Conservation (phyloP, 441 rosid species). For the Croton setiger region DNA sequence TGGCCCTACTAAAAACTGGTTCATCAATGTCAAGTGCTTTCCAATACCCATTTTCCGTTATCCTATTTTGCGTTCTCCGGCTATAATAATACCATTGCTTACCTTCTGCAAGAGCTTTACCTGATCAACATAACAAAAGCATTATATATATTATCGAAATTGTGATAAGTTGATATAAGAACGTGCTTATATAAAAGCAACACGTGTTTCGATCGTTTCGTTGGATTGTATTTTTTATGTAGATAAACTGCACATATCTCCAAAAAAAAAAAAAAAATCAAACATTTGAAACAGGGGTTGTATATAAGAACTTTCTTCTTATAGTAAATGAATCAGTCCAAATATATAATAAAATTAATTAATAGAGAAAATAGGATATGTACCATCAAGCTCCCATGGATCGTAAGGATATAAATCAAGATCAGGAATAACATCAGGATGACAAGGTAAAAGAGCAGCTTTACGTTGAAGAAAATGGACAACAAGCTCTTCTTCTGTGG, state of each 20-base stretch:
- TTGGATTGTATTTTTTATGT: too few species aligned
- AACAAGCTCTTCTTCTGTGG: constrained; percentile 84
- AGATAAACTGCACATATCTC: too few species aligned
- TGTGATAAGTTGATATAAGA: too few species aligned
- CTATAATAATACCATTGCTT: constrained; percentile 81
- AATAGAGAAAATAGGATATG: background rate
- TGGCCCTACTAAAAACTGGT: constrained; percentile 38
- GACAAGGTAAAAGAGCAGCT: constrained; percentile 72
- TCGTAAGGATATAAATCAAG: constrained; percentile 72
- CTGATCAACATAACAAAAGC: constrained; percentile 25
- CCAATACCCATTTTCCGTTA: constrained; percentile 74
- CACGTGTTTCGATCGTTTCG: too few species aligned
- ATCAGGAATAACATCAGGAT: constrained; percentile 90
- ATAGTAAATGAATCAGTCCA: too few species aligned
- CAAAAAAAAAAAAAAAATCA: too few species aligned
- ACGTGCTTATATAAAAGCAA: too few species aligned
- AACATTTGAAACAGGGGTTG: too few species aligned
- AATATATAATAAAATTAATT: background rate
- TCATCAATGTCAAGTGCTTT: constrained; percentile 63
- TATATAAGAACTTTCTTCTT: too few species aligned
- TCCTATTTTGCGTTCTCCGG: constrained; percentile 51
- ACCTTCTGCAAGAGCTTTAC: constrained; percentile 80
- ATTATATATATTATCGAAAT: too few species aligned
- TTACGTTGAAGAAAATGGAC: constrained; percentile 92
- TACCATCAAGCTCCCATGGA: constrained; percentile 93